phyloP scores from a whole-genome alignment of 2,329 filamentous ascomycete species.

The Sarocladiaceae sp. region DNA sequence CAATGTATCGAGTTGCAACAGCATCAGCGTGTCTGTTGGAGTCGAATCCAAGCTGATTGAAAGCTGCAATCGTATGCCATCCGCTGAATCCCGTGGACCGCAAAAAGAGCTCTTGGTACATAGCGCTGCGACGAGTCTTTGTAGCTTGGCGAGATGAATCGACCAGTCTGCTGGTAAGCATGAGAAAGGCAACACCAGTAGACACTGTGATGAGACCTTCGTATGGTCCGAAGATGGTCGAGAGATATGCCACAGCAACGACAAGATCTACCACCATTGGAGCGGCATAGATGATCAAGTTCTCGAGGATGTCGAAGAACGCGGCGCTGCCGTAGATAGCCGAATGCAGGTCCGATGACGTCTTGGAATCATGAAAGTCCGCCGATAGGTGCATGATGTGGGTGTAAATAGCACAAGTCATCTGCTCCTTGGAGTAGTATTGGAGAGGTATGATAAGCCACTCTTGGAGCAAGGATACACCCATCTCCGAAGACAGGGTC shows the following conservation, averaged over 20 bases:
- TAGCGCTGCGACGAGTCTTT: slow-evolving; percentile 35
- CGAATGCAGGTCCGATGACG: slow-evolving; percentile 51
- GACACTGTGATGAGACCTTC: slow-evolving; percentile 57
- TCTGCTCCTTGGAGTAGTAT: slow-evolving; percentile 47
- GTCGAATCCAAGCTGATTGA: slow-evolving; percentile 54
- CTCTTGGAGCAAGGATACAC: slow-evolving; percentile 45
- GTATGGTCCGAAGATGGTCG: slow-evolving; percentile 51
- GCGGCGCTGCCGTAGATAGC: slow-evolving; percentile 49
- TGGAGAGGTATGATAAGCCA: slow-evolving; percentile 55
- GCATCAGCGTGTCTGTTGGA: slow-evolving; percentile 47
- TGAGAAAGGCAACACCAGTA: slow-evolving; percentile 50
- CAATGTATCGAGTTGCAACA: slow-evolving; percentile 34
- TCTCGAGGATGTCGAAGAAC: slow-evolving; percentile 51
- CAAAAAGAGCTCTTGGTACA: slow-evolving; percentile 50
- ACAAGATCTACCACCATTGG: slow-evolving; percentile 56
- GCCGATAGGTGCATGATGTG: slow-evolving; percentile 55
- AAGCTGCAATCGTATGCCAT: slow-evolving; percentile 53
- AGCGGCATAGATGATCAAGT: slow-evolving; percentile 49
- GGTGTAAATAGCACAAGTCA: slow-evolving; percentile 49
- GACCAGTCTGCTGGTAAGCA: slow-evolving; percentile 47
- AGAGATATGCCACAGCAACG: slow-evolving; percentile 54
- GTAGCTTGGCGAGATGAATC: slow-evolving; percentile 39
- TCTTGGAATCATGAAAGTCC: slow-evolving; percentile 56
- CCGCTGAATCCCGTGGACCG: slow-evolving; percentile 50
- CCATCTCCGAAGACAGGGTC: slow-evolving; percentile 48